These are phyloP conservation scores for Achlya hypogyna DNA, from an alignment of 352 stramenopile species.

Conservation along the genomic window DNA sequence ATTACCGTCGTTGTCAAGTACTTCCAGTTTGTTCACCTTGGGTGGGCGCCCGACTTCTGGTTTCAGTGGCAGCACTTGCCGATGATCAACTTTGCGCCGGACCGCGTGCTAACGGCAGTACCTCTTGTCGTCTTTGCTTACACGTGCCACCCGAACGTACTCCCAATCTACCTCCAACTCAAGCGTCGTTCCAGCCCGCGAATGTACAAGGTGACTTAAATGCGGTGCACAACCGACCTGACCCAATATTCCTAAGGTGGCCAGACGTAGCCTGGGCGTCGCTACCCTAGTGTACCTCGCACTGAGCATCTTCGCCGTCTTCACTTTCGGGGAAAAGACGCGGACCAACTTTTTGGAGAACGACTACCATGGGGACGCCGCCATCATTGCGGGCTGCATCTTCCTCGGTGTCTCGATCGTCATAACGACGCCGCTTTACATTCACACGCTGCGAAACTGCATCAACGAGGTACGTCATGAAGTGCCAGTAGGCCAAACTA, in stretches of 20 bases:
- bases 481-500: not conserved
- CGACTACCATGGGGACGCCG: conserved; percentile 67
- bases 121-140: conserved; percentile 83
- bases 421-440: conserved; percentile 73
- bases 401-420: conserved; percentile 79
- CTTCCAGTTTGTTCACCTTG: conserved; percentile 77
- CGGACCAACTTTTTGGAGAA: conserved; percentile 84
- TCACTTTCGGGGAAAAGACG: conserved; percentile 74
- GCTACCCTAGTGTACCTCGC: conserved; percentile 66
- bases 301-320: conserved; percentile 70
- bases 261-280: conserved; percentile 59
- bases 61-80: conserved; percentile 69
- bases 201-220: conserved; percentile 87
- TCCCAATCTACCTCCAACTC: conserved; percentile 84
- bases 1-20: conserved; percentile 85
- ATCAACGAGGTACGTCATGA: conserved; percentile 39
- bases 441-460: conserved; percentile 79
- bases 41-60: conserved; percentile 42
- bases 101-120: conserved; percentile 53
- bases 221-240: too few relatives aligned
- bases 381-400: conserved; percentile 54
- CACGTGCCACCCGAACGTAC: conserved; percentile 83
- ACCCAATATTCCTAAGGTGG: not conserved
- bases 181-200: conserved; percentile 69
- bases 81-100: conserved; percentile 59